Evolutionary conservation across 2,329 filamentous ascomycete species (phyloP).

Genomic region (Botrytis pseudocinerea): DNA sequence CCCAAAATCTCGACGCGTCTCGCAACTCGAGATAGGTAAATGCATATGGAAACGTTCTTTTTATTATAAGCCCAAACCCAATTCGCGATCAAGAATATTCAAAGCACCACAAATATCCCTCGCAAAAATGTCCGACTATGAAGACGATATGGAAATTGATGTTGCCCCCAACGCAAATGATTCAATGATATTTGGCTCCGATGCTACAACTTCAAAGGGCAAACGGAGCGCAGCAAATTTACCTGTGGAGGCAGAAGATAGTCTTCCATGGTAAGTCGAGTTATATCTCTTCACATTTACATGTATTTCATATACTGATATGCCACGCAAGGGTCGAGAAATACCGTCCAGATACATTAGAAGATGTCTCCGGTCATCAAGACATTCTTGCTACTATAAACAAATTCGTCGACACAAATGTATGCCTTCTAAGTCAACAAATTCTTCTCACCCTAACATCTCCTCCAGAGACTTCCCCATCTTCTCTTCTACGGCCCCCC

Average conservation of each 20-base stretch:
- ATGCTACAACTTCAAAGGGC: constrained; percentile 73
- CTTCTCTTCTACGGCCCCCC: constrained; percentile 95
- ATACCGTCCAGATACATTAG: constrained; percentile 83
- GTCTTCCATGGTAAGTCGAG: constrained; percentile 74
- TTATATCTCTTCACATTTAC: too few relatives aligned
- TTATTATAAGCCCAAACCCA: not conserved
- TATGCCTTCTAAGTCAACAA: constrained; percentile 39
- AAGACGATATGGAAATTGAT: constrained; percentile 71
- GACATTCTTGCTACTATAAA: constrained; percentile 98
- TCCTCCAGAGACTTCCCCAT: constrained; percentile 75
- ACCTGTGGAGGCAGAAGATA: constrained; percentile 91
- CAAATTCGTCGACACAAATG: constrained; percentile 92
- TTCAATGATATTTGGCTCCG: constrained; percentile 69
- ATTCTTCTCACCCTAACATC: constrained; percentile 20
- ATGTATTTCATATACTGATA: constrained; percentile 28
- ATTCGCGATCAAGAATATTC: not conserved
- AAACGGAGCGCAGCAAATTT: constrained; percentile 92
- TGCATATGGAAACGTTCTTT: not conserved
- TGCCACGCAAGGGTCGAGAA: constrained; percentile 77
- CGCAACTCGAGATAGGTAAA: not conserved
- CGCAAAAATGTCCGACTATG: constrained; percentile 53
- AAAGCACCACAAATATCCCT: not conserved
- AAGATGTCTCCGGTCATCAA: constrained; percentile 93
- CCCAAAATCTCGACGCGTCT: constrained; percentile 23
- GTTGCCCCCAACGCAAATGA: constrained; percentile 49